Percentiles rank a stretch among this genome's conserved stretches.
phyloP scores from a whole-genome alignment of 2,329 filamentous ascomycete species.

The Acephala macrosclerotiorum region DNA sequence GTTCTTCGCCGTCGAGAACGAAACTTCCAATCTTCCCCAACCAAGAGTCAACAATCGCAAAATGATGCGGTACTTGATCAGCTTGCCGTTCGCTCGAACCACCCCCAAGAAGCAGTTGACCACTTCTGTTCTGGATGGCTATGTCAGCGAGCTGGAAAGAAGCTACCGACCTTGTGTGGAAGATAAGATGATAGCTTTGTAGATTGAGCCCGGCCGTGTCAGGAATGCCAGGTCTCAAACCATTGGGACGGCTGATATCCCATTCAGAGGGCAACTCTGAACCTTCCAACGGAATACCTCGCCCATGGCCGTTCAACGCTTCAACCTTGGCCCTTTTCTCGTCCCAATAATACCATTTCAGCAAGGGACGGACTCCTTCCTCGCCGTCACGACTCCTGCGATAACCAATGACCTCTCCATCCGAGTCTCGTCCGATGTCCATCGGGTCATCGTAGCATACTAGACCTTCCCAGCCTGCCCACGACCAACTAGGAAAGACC shows the following conservation, averaged over 20 bases:
- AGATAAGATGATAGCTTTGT: conserved; percentile 7
- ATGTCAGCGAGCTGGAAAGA: neutral
- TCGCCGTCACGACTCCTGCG: conserved; percentile 12
- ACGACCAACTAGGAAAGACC: conserved; percentile 12
- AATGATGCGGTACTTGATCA: conserved; percentile 1
- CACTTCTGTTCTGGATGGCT: neutral
- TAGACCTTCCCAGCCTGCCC: conserved; percentile 16
- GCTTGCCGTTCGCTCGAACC: conserved; percentile 3
- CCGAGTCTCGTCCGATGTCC: conserved; percentile 5
- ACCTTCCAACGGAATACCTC: conserved; percentile 13
- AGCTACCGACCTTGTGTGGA: neutral
- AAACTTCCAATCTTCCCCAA: conserved; percentile 1
- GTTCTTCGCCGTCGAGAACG: conserved; percentile 12
- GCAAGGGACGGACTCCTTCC: conserved; percentile 11
- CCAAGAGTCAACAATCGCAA: conserved; percentile 11
- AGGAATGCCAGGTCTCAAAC: neutral
- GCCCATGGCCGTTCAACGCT: conserved; percentile 12
- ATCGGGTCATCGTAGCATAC: conserved; percentile 10
- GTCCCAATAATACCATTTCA: conserved; percentile 14
- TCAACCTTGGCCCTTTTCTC: neutral
- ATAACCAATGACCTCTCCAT: conserved; percentile 14
- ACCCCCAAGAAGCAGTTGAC: neutral
- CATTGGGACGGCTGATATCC: conserved; percentile 10
- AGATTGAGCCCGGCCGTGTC: neutral
- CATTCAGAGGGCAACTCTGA: conserved; percentile 12